Base-by-base conservation (phyloP, 2,329 filamentous ascomycete genomes). In the Talaromyces sp. region DNA sequence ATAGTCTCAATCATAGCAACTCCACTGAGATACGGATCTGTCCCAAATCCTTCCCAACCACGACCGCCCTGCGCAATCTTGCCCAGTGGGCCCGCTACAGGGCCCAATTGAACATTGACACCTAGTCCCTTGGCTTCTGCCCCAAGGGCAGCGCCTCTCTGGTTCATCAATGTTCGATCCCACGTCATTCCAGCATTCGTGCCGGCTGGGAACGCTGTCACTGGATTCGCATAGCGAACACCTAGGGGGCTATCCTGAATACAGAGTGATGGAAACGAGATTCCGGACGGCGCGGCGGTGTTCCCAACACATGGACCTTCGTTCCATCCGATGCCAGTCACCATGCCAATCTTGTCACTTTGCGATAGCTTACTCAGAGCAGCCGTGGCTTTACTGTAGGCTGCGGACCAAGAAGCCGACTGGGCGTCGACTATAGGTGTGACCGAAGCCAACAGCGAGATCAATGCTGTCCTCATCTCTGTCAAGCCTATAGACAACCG, bases 41-140 rank as follows among this genome's bases (percentile, higher is more conserved):
- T 81, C 0, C 91, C 91, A 69, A 96, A 96, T 0, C 91, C 91
- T 75, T 96, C 93, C 92, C 92, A 97, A 67, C 93, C 96, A 58
- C 93, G 83, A 1, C 93, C 93, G n/a, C 92, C 93, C 5, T 90
- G 91, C 0, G 92, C 92, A 82, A 92, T 88, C 62, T 91, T 83
- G 3, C 93, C 93, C 0, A 96, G 75, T 0, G 92, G 89, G 0
- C 93, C 93, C 74, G 96, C 89, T 16, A 88, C 87, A 3, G 93
- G 93, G 0, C 92, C 93, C 0, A 96, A 81, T 0, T 96, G 76
- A 2, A 92, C 86, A 72, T 96, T 88, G 70, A 93, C 80, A 39
- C 91, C 91, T 67, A 88, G 86, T 9, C 83, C 80, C 60, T 85
- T 83, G 16, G 89, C 88, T 76, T 95, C 91, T 33, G 83, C 76